Evolutionary conservation across 805 yeast genomes (phyloP), one percentile per base, ranked within the genome.

Genomic region (Isabelozyma gotoi): DNA sequence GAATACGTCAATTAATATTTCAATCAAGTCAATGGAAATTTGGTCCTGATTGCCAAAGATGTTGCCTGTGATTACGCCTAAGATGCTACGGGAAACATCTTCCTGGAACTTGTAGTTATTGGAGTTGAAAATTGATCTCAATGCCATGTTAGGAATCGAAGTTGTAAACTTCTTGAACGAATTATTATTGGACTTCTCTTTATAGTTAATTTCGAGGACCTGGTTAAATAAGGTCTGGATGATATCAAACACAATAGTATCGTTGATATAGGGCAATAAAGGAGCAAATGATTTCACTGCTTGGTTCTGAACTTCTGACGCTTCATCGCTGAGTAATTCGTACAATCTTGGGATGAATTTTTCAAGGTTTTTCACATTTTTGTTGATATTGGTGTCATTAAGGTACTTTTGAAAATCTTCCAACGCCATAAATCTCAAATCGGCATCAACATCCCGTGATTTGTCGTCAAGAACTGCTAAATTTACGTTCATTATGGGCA

Each of bases 351-450:
- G 66, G 39, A 69, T 57, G 53, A 80, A 64, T 14, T 55, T 56
- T 40, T 52, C 63, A 46, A 69, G 61, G 45, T 58, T 53, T 45
- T 46, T 45, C 43, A 48, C 63, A 43, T 52, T 52, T 47, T 59
- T 55, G 44, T 55, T 53, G 43, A 45, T 48, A 49, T 62, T 46
- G 52, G 63, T 39, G 45, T 53, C 49, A 31, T 42, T 47, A 17
- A 77, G 54, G 38, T 65, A 55, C 55, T 77, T 77, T 52, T 76
- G 79, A 53, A 87, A 72, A 56, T 88, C 96, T 52, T 78, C 85
- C 43, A 88, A 67, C 2, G 91, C 95, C 96, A 88, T 88, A 65
- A 82, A 88, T 59, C 96, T 70, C 51, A 85, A 67, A 57, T 88
- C 96, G 3, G 94, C 85, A 53, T 88, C 96, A 2, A 82, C 83